These are phyloP conservation scores for Colletotrichum cereale DNA, from an alignment of 2,329 filamentous ascomycete genomes.

Conservation along the genomic window DNA sequence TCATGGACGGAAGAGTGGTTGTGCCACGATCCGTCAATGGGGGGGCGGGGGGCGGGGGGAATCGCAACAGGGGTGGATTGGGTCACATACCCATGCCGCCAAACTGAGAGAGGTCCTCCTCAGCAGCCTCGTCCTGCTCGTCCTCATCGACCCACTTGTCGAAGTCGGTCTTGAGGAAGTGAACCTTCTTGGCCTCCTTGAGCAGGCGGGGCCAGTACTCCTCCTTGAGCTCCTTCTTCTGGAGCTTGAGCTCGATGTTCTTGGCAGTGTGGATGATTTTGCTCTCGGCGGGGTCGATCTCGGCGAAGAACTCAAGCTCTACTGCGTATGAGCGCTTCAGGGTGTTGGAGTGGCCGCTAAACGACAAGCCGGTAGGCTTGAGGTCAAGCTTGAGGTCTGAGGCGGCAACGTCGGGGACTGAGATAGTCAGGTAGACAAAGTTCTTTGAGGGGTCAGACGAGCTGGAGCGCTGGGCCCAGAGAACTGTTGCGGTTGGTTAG, in stretches of 20 bases:
- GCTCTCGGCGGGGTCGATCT: constrained; percentile 88
- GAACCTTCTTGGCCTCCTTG: constrained; percentile 89
- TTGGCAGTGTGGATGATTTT: constrained; percentile 91
- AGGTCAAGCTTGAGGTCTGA: constrained; percentile 85
- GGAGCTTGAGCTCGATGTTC: constrained; percentile 89
- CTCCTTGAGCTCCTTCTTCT: constrained; percentile 96
- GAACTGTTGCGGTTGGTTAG: constrained; percentile 68
- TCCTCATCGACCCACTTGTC: constrained; percentile 99
- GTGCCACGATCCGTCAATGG: background rate
- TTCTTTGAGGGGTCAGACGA: constrained; percentile 85
- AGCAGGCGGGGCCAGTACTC: constrained; percentile 97
- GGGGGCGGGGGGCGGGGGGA: constrained; percentile 17
- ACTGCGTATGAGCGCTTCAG: constrained; percentile 91
- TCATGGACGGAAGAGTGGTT: background rate
- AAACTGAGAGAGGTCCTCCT: constrained; percentile 81
- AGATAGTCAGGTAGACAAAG: constrained; percentile 93
- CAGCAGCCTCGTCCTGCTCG: constrained; percentile 91
- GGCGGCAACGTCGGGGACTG: constrained; percentile 84
- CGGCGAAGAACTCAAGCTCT: constrained; percentile 87
- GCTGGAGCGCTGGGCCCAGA: constrained; percentile 98
- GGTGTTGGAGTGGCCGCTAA: constrained; percentile 84
- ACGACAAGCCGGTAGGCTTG: constrained; percentile 80
- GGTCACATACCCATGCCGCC: constrained; percentile 71
- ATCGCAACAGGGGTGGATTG: constrained; percentile 1
- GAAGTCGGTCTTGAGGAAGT: constrained; percentile 99